Conservation (phyloP, 352 stramenopile species). For the Globisporangium rhizosaccharum region DNA sequence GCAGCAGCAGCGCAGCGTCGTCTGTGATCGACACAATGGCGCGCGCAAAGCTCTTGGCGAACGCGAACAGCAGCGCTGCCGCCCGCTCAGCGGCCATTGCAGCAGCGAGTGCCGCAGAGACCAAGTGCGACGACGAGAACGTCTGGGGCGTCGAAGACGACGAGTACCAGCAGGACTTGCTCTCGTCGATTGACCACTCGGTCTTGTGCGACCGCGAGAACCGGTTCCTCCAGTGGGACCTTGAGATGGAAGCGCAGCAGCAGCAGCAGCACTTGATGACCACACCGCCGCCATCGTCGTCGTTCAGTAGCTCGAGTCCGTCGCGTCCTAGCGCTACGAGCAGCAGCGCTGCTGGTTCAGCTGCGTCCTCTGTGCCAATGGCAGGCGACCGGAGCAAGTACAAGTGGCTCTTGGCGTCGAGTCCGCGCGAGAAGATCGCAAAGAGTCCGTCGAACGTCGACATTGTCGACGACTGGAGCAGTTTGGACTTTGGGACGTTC, state of each 20-base stretch:
- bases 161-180: constrained; percentile 60
- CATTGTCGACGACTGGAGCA: constrained; percentile 76
- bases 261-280: constrained; percentile 23
- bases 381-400: constrained; percentile 17
- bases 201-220: constrained; percentile 80
- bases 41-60: constrained; percentile 24
- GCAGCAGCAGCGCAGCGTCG: not conserved
- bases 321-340: constrained; percentile 2
- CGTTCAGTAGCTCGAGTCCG: constrained; percentile 2
- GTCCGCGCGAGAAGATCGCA: constrained; percentile 39
- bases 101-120: constrained; percentile 21
- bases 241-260: constrained; percentile 48
- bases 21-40: constrained; percentile 20
- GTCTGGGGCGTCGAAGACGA: constrained; percentile 75
- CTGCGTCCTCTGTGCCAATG: not conserved
- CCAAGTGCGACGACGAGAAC: constrained; percentile 52
- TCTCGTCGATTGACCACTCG: constrained; percentile 73
- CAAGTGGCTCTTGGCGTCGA: constrained; percentile 45
- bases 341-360: too few relatives aligned
- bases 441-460: constrained; percentile 76
- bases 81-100: constrained; percentile 7
- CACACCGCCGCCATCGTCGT: constrained; percentile 14
- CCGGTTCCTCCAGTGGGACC: constrained; percentile 70
- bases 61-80: constrained; percentile 8
- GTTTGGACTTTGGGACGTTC: constrained; percentile 73